Percentiles rank a stretch among this genome's conserved stretches.
These are phyloP conservation scores for Xylariaceae sp. DNA, from an alignment of 2,329 filamentous ascomycete species.

Conservation along the genomic window DNA sequence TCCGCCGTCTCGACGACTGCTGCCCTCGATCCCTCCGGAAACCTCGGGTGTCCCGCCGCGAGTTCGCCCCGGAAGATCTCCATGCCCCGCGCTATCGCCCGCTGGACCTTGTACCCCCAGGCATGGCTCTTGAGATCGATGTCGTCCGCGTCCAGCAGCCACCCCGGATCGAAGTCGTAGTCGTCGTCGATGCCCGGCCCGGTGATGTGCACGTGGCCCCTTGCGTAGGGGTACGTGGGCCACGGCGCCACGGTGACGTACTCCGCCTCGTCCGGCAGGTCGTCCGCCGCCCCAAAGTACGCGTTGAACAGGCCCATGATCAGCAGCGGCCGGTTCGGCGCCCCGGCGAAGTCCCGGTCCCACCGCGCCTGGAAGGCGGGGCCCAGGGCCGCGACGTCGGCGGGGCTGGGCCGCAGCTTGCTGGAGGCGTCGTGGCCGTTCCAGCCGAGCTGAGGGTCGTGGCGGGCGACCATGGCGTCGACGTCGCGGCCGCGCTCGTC, in stretches of 20 bases:
- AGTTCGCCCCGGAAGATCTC: constrained; percentile 43
- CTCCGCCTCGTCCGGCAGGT: constrained; percentile 15
- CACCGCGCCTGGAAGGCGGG: constrained; percentile 2
- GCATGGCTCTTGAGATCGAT: constrained; percentile 37
- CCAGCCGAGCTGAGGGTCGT: constrained; percentile 15
- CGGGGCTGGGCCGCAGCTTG: constrained; percentile 17
- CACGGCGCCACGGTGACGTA: background rate
- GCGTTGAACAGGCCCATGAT: constrained; percentile 9
- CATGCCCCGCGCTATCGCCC: constrained; percentile 54
- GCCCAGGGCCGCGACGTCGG: constrained; percentile 1
- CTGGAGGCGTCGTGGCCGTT: constrained; percentile 12
- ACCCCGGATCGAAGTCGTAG: background rate
- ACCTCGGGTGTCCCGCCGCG: constrained; percentile 22
- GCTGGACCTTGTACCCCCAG: constrained; percentile 60
- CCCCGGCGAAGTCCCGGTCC: constrained; percentile 4
- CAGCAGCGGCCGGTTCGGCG: constrained; percentile 31
- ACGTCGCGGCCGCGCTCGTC: constrained; percentile 7
- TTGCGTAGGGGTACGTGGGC: background rate
- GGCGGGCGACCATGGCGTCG: constrained; percentile 9
- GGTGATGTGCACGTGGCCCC: constrained; percentile 1
- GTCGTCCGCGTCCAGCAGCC: constrained; percentile 1
- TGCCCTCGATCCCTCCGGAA: constrained; percentile 25
- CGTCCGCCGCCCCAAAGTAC: constrained; percentile 2
- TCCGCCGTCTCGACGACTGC: too few relatives aligned
- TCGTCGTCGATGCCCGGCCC: background rate